Conservation (phyloP, 306 rosid species). For the Neltuma alba region DNA sequence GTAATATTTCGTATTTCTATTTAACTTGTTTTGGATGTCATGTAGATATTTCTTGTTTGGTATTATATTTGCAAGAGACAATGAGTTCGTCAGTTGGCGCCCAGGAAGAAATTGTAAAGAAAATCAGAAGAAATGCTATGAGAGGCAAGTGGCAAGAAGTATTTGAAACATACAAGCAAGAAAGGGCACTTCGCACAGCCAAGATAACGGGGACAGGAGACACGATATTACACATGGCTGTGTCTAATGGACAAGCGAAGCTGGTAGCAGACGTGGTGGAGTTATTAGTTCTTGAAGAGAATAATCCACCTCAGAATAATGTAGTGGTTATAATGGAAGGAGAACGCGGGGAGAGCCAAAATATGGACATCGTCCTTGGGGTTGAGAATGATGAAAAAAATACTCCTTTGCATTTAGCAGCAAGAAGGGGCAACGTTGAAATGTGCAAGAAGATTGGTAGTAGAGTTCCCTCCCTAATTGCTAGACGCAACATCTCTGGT, state of each 20-base stretch:
- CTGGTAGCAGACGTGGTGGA: not conserved
- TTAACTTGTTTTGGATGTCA: not conserved
- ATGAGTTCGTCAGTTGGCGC: not conserved
- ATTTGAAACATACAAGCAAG: not conserved
- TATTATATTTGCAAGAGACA: not conserved
- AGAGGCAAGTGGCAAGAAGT: not conserved
- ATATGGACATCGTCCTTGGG: not conserved
- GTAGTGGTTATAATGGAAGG: not conserved
- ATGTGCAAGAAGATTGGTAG: not conserved
- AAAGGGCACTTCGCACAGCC: not conserved
- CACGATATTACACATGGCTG: not conserved
- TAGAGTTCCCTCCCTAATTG: not conserved
- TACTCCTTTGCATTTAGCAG: not conserved
- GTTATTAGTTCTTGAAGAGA: not conserved
- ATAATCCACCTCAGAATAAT: no score
- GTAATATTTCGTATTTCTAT: no score
- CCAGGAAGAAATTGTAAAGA: not conserved
- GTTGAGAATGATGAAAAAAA: not conserved
- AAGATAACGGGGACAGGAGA: not conserved
- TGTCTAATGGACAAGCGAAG: not conserved
- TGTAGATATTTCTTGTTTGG: no score
- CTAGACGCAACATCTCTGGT: not conserved
- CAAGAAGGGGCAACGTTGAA: not conserved
- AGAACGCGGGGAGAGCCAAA: not conserved
- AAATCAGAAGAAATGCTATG: not conserved